Base-by-base conservation (phyloP, 257 asterid species). In the Capsicum rhomboideum region DNA sequence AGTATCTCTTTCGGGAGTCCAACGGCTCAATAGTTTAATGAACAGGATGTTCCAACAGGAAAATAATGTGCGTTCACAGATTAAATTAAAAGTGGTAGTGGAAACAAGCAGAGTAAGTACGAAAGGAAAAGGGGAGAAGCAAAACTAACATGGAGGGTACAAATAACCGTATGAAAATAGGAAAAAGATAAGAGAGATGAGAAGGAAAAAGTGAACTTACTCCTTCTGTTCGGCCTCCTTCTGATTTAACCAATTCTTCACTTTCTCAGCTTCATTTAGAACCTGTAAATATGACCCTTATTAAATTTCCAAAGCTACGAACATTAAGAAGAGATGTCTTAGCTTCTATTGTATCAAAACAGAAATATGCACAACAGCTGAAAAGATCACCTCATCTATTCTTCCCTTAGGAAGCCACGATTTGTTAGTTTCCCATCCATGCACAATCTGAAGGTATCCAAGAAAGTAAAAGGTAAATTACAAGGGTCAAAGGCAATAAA, bases 321-420 rank as follows among this genome's bases (percentile, higher is more conserved):
- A 75, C 59, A 85, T 10, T 28, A 74, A 72, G 50, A 53, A 64
- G 49, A 49, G 61, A 44, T 53, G 21, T 10, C 37, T 12, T 37
- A 37, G 26, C 74, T 54, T 82, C 78, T 61, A 17, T 12, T 17
- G 53, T 20, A 37, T 1, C 28, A 50, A 64, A 42, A 7, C 17
- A 44, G 52, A 85, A 31, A 40, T 23, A 54, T 64, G 63, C 85
- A 55, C 66, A 63, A 78, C 34, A 56, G 31, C 63, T 28, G 82
- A 28, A 77, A 59, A 82, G 37, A 81, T 64, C 59, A 96, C 99
- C 99, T 96, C 97, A 75, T 96, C 96, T 83, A 94, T 90, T 90
- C 88, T 94, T 82, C 91, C 94, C 89, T 81, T 90, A 56, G 98
- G 98, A 87, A 97, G 92, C 99, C 99, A 97, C 66, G 98, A 81